These are phyloP conservation scores for Sordaria brevicollis DNA, from an alignment of 495 filamentous ascomycete species.

Conservation along the genomic window DNA sequence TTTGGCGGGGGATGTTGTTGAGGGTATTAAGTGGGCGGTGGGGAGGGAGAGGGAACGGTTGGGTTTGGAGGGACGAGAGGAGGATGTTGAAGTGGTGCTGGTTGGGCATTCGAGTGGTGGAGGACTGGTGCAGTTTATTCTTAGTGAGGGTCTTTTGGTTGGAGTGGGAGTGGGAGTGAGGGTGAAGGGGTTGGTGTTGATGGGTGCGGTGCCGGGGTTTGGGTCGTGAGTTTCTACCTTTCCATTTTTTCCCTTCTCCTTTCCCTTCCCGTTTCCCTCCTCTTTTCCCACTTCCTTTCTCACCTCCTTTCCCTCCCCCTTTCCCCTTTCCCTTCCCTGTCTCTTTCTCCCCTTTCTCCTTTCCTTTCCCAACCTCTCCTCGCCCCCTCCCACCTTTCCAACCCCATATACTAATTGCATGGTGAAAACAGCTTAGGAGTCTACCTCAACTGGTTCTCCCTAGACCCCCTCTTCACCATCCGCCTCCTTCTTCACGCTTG, in stretches of 20 bases:
- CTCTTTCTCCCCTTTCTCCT: too few species aligned
- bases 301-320: neutral
- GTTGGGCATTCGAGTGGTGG: conserved; percentile 39
- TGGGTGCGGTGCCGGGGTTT: conserved; percentile 30
- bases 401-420: neutral
- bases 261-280: neutral
- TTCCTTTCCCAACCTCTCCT: neutral
- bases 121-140: conserved; percentile 33
- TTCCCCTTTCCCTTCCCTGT: neutral
- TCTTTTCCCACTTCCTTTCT: neutral
- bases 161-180: conserved; percentile 15
- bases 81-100: conserved; percentile 26
- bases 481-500: conserved; percentile 30
- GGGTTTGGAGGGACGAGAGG: conserved; percentile 14
- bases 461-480: conserved; percentile 34
- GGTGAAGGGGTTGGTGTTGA: conserved; percentile 29
- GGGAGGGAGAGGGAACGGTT: neutral
- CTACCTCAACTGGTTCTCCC: conserved; percentile 32
- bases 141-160: conserved; percentile 12
- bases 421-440: conserved; percentile 16
- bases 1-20: conserved; percentile 33
- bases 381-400: neutral
- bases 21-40: conserved; percentile 25
- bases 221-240: conserved; percentile 29
- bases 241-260: neutral